These are phyloP conservation scores for Penicillium paneum DNA, from an alignment of 2,329 filamentous ascomycete genomes.

Conservation along the genomic window DNA sequence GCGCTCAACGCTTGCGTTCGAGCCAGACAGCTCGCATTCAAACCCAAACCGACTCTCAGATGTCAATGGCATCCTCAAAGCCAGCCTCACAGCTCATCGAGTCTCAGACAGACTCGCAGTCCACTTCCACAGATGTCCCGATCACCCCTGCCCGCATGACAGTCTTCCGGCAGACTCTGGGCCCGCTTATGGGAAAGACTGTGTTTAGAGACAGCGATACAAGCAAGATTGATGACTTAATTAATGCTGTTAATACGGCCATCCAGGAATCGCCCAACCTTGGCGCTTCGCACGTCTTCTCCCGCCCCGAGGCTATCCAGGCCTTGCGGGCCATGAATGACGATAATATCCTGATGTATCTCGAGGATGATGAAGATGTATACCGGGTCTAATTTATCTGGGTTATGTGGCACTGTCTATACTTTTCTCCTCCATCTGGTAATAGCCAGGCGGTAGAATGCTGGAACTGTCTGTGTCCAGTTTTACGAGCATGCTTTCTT, in stretches of 20 bases:
- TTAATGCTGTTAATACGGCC: constrained; percentile 74
- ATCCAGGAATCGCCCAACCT: constrained; percentile 48
- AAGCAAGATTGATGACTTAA: constrained; percentile 69
- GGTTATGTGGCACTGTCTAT: not conserved
- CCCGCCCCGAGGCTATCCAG: constrained; percentile 67
- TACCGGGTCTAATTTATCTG: constrained; percentile 60
- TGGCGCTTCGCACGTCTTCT: constrained; percentile 60
- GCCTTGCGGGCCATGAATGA: constrained; percentile 78
- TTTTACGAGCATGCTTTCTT: constrained; percentile 20
- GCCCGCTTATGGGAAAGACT: constrained; percentile 73
- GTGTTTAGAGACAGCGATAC: constrained; percentile 81
- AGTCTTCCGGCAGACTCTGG: constrained; percentile 75
- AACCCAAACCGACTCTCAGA: constrained; percentile 49
- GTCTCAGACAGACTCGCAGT: constrained; percentile 46
- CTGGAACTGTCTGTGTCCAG: not conserved
- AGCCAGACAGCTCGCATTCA: constrained; percentile 41
- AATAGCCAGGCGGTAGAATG: not conserved
- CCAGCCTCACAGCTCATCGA: constrained; percentile 68
- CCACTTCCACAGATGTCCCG: constrained; percentile 39
- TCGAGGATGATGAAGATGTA: constrained; percentile 58
- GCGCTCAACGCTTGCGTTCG: constrained; percentile 39
- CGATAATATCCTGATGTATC: constrained; percentile 80
- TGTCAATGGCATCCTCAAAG: constrained; percentile 75
- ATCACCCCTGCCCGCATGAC: constrained; percentile 59
- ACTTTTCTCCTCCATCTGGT: not conserved